Conservation (phyloP, 768 basidiomycete species). For the Piloderma croceum region DNA sequence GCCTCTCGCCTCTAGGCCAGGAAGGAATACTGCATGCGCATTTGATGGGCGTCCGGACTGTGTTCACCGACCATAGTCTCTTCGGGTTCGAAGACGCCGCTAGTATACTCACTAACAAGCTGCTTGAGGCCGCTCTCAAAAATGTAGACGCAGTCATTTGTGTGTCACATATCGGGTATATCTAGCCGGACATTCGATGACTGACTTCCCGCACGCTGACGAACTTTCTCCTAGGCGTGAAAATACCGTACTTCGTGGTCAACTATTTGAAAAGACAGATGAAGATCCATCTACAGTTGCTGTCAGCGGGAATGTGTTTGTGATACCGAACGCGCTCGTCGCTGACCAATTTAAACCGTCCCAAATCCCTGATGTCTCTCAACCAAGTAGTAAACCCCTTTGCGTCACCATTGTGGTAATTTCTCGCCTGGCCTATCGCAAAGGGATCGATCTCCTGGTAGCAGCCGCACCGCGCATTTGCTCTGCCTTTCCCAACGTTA, state of each 20-base stretch:
- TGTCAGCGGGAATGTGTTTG: slow-evolving; percentile 65
- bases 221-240: slow-evolving; percentile 92
- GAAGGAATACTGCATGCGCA: slow-evolving; percentile 90
- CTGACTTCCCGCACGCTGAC: too few species aligned
- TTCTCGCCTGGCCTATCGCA: slow-evolving; percentile 88
- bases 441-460: slow-evolving; percentile 93
- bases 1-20: slow-evolving; percentile 84
- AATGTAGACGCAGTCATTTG: slow-evolving; percentile 95
- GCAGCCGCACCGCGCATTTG: slow-evolving; percentile 91
- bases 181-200: too few species aligned
- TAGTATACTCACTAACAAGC: slow-evolving; percentile 95
- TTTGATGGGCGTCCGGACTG: slow-evolving; percentile 79
- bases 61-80: slow-evolving; percentile 95
- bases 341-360: slow-evolving; percentile 80
- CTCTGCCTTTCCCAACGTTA: slow-evolving; percentile 75
- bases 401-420: slow-evolving; percentile 91
- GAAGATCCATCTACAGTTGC: slow-evolving; percentile 38
- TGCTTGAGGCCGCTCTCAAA: slow-evolving; percentile 77
- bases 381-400: slow-evolving; percentile 1
- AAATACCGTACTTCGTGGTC: slow-evolving; percentile 87
- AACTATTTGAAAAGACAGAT: slow-evolving; percentile 55
- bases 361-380: background rate
- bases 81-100: slow-evolving; percentile 98
- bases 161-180: slow-evolving; percentile 93
- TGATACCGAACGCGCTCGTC: slow-evolving; percentile 90